These are phyloP conservation scores for Suhomyces panamericanus DNA, from an alignment of 1,139 yeast species.

Conservation along the genomic window DNA sequence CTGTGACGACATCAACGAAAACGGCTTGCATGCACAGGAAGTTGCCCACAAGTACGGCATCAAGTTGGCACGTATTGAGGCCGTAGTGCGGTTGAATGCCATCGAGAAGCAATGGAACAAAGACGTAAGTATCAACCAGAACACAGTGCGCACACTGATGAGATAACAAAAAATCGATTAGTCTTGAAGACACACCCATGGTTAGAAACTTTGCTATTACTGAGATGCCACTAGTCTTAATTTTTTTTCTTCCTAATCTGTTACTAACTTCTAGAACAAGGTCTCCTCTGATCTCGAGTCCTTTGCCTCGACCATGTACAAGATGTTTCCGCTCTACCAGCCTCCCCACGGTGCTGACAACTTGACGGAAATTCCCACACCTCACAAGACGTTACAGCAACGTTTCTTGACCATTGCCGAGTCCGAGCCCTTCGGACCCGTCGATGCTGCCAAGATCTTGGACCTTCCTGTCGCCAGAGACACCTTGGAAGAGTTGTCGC, in stretches of 20 bases:
- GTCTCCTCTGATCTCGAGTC: slow-evolving; percentile 52
- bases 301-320: slow-evolving; percentile 64
- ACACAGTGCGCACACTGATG: slow-evolving; percentile 38
- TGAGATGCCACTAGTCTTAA: slow-evolving; percentile 16
- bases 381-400: slow-evolving; percentile 78
- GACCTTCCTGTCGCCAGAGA: slow-evolving; percentile 83
- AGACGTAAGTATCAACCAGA: slow-evolving; percentile 53
- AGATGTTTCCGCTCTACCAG: slow-evolving; percentile 76
- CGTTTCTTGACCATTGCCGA: slow-evolving; percentile 89
- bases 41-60: slow-evolving; percentile 80
- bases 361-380: slow-evolving; percentile 92
- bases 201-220: slow-evolving; percentile 44
- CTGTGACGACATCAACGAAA: slow-evolving; percentile 53
- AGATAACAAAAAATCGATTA: slow-evolving; percentile 59
- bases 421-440: slow-evolving; percentile 94
- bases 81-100: slow-evolving; percentile 64
- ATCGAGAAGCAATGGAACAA: slow-evolving; percentile 64
- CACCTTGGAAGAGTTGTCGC: slow-evolving; percentile 66
- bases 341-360: slow-evolving; percentile 56
- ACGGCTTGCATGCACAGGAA: slow-evolving; percentile 62
- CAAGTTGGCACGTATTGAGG: slow-evolving; percentile 84
- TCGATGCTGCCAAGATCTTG: slow-evolving; percentile 88
- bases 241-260: no score
- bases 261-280: slow-evolving; percentile 45
- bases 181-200: slow-evolving; percentile 75